phyloP scores from a whole-genome alignment of 805 yeast genomes.

The Zygosaccharomyces lentus region DNA sequence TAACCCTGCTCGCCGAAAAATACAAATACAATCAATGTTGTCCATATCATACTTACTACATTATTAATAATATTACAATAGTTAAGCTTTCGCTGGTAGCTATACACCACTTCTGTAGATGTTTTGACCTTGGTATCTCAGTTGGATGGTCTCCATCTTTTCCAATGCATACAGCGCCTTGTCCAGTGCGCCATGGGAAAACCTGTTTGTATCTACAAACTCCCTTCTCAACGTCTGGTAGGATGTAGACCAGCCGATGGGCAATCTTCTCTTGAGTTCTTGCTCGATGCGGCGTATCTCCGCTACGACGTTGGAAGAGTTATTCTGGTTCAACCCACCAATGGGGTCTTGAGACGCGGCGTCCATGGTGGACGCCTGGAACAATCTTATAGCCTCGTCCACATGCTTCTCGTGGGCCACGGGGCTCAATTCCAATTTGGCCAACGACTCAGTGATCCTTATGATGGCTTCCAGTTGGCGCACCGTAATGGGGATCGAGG shows the following conservation, averaged over 20 bases:
- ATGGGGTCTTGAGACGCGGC: conserved; percentile 61
- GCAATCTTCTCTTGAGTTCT: conserved; percentile 83
- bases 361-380: conserved; percentile 96
- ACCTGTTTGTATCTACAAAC: conserved; percentile 63
- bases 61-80: not conserved
- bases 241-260: conserved; percentile 94
- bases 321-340: conserved; percentile 46
- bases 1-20: no score
- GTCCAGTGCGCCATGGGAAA: conserved; percentile 69
- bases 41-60: not conserved
- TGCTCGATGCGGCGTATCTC: conserved; percentile 78
- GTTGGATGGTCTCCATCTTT: conserved; percentile 79
- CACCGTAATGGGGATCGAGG: conserved; percentile 94
- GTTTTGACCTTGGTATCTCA: conserved; percentile 81
- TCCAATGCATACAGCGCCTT: conserved; percentile 78
- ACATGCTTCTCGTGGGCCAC: conserved; percentile 86
- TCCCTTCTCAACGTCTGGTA: conserved; percentile 79
- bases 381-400: conserved; percentile 89
- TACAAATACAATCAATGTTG: not conserved
- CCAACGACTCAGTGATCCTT: conserved; percentile 91
- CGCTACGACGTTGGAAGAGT: conserved; percentile 53
- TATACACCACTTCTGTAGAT: conserved; percentile 71
- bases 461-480: conserved; percentile 97
- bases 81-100: not conserved
- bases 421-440: conserved; percentile 78